Conservation (phyloP, 2,329 filamentous ascomycete genomes). For the Ciborinia camelliae region DNA sequence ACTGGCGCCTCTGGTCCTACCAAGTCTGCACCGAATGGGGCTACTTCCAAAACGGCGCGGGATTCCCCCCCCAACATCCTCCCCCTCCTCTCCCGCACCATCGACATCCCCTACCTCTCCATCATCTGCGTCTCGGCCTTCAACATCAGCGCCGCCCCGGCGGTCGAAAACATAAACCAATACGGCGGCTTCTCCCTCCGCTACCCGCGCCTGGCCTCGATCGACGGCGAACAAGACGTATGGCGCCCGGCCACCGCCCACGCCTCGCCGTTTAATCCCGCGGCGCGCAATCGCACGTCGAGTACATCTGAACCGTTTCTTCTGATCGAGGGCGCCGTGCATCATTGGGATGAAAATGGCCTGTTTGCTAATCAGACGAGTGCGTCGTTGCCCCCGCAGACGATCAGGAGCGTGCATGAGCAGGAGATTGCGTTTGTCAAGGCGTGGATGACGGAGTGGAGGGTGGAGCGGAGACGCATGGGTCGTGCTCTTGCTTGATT, state of each 20-base stretch:
- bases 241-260: constrained; percentile 75
- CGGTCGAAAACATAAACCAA: constrained; percentile 68
- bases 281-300: constrained; percentile 53
- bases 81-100: constrained; percentile 68
- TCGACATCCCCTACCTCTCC: constrained; percentile 61
- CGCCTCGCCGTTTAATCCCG: constrained; percentile 47
- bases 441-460: constrained; percentile 64
- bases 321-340: constrained; percentile 70
- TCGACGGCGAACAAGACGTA: constrained; percentile 76
- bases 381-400: constrained; percentile 51
- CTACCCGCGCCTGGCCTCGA: constrained; percentile 70
- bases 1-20: constrained; percentile 55
- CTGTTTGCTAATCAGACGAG: constrained; percentile 59
- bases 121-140: constrained; percentile 64
- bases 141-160: constrained; percentile 61
- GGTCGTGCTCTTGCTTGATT: not conserved
- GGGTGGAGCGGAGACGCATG: not conserved
- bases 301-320: constrained; percentile 66
- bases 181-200: constrained; percentile 68
- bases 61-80: constrained; percentile 59
- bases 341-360: constrained; percentile 78
- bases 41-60: constrained; percentile 70
- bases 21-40: constrained; percentile 61
- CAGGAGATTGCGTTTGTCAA: constrained; percentile 59
- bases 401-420: constrained; percentile 57